Percentiles rank a stretch among this genome's conserved stretches.
phyloP scores from a whole-genome alignment of 208 protist genomes.

The Acanthamoeba royreba region DNA sequence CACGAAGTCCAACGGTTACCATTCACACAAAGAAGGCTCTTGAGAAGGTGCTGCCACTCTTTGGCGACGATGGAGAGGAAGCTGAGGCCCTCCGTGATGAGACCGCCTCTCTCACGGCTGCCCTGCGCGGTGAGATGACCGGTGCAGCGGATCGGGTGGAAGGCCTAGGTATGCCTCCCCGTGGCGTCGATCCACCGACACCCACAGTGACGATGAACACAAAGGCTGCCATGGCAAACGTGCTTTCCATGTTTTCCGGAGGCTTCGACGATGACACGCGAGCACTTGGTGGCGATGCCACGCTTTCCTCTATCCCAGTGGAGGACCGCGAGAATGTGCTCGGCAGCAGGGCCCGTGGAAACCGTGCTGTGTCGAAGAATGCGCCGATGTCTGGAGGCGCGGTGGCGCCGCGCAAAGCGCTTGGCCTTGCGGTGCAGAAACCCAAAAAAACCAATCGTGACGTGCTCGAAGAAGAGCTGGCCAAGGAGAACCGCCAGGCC shows the following conservation, averaged over 20 bases:
- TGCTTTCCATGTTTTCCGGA: slow-evolving; percentile 58
- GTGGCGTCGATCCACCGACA: neutral
- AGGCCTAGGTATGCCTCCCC: neutral
- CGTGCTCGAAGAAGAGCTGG: neutral
- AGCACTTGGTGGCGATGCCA: neutral
- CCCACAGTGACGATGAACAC: slow-evolving; percentile 64
- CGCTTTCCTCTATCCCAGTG: neutral
- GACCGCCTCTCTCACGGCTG: neutral
- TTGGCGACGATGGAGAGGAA: neutral
- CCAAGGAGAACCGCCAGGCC: neutral
- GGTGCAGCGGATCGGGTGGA: neutral
- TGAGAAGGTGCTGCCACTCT: neutral
- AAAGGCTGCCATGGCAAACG: slow-evolving; percentile 51
- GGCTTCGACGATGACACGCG: neutral
- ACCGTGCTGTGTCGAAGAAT: neutral
- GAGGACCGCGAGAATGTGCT: neutral
- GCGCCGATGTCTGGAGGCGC: too few species aligned
- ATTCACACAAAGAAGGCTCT: neutral
- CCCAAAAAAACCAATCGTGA: neutral
- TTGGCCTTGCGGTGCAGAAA: neutral
- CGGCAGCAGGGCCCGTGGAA: neutral
- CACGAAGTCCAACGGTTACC: neutral
- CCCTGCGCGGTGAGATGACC: neutral
- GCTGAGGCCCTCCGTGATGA: neutral
- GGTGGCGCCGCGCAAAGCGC: neutral